A percentile compares a stretch with the other conserved stretches of the same genome.
Evolutionary conservation across 2,329 filamentous ascomycete species (phyloP).

Genomic region (Bipolaris oryzae): DNA sequence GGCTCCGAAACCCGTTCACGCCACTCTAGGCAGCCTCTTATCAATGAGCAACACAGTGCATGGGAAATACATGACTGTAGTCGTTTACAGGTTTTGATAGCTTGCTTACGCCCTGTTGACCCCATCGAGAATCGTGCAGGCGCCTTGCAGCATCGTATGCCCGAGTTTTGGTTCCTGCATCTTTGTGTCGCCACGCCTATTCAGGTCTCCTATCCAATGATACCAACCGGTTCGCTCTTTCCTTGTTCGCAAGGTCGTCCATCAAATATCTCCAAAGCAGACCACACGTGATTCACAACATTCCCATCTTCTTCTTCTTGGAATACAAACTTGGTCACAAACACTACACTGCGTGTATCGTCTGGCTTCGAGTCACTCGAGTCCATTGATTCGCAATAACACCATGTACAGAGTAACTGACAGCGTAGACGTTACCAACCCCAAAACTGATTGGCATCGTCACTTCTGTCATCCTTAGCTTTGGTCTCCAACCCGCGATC

Average conservation of each 20-base stretch:
- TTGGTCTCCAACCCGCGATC: slow-evolving; percentile 8
- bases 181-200: neutral
- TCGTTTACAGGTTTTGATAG: neutral
- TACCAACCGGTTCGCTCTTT: too few species aligned
- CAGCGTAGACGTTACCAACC: slow-evolving; percentile 2
- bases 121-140: slow-evolving; percentile 8
- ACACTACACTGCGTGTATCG: slow-evolving; percentile 5
- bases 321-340: slow-evolving; percentile 4
- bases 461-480: slow-evolving; percentile 13
- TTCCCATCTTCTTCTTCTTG: neutral
- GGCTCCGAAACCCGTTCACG: neutral
- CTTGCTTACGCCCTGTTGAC: slow-evolving; percentile 4
- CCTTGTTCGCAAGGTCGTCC: neutral
- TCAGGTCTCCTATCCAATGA: too few species aligned
- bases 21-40: neutral
- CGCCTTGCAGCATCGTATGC: slow-evolving; percentile 9
- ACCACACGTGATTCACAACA: slow-evolving; percentile 1
- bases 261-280: neutral
- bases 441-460: slow-evolving; percentile 15
- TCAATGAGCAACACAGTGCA: neutral
- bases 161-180: slow-evolving; percentile 21
- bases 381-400: slow-evolving; percentile 25
- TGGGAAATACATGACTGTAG: neutral
- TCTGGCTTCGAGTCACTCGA: slow-evolving; percentile 17
- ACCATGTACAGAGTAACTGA: slow-evolving; percentile 17